These are phyloP conservation scores for Pichia sp. DNA, from an alignment of 1,139 yeast species.

Conservation along the genomic window DNA sequence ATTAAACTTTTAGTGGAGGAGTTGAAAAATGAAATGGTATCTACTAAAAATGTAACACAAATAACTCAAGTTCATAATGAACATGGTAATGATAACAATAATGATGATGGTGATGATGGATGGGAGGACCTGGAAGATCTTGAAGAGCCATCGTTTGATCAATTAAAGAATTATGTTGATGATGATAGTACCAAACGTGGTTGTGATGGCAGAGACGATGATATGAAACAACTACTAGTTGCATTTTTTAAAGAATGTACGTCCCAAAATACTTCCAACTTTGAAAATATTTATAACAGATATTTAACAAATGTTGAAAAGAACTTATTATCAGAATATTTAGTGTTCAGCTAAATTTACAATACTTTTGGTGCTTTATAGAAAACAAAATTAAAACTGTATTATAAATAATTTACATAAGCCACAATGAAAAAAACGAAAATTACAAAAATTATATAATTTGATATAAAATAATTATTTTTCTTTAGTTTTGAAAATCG, in stretches of 20 bases:
- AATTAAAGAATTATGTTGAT: slow-evolving; percentile 46
- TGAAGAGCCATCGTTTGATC: slow-evolving; percentile 56
- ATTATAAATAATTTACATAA: slow-evolving; percentile 1
- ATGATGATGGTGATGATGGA: slow-evolving; percentile 39
- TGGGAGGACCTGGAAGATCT: slow-evolving; percentile 80
- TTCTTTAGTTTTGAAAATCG: slow-evolving; percentile 20
- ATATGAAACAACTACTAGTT: slow-evolving; percentile 39
- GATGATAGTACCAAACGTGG: slow-evolving; percentile 26
- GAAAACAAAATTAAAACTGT: neutral
- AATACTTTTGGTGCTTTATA: neutral
- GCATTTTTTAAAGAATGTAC: slow-evolving; percentile 64
- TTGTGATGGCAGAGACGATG: slow-evolving; percentile 30
- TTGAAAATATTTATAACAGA: slow-evolving; percentile 46
- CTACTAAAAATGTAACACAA: slow-evolving; percentile 32
- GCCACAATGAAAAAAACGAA: neutral
- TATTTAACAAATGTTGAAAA: slow-evolving; percentile 51
- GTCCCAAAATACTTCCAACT: slow-evolving; percentile 45
- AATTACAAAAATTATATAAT: too few relatives aligned
- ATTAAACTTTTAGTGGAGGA: slow-evolving; percentile 66
- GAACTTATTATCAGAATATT: slow-evolving; percentile 42
- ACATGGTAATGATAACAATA: slow-evolving; percentile 31
- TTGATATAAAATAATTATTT: neutral
- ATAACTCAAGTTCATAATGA: neutral
- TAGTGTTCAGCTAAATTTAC: slow-evolving; percentile 17
- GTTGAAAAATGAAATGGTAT: slow-evolving; percentile 50